A percentile compares a stretch with the other conserved stretches of the same genome.
These are phyloP conservation scores for Epichloe hybrida DNA, from an alignment of 2,329 filamentous ascomycete genomes.

Conservation along the genomic window DNA sequence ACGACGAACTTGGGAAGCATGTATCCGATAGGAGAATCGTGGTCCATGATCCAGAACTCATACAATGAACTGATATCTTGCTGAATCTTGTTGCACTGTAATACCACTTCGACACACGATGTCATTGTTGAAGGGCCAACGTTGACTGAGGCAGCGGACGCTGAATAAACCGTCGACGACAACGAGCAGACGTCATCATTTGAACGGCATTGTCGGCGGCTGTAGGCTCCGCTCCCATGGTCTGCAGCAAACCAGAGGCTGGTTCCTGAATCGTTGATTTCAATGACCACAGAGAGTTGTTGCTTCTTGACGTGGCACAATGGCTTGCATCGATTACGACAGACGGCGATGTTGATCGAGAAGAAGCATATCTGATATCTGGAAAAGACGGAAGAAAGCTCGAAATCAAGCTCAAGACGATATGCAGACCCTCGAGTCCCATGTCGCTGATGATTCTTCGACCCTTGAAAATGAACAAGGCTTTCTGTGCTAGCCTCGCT, in stretches of 20 bases:
- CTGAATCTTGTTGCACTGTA: constrained; percentile 14
- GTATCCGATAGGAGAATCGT: constrained; percentile 12
- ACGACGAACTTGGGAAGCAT: constrained; percentile 12
- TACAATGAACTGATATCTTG: constrained; percentile 9
- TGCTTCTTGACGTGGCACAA: not conserved
- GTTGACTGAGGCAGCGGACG: not conserved
- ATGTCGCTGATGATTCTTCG: not conserved
- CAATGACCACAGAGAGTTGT: not conserved
- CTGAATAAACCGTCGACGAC: not conserved
- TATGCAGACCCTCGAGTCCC: not conserved
- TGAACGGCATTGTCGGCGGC: not conserved
- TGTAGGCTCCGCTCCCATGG: not conserved
- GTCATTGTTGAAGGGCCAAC: not conserved
- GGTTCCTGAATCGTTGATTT: not conserved
- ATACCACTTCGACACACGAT: constrained; percentile 11
- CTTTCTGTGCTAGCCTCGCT: not conserved
- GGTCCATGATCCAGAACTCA: constrained; percentile 12
- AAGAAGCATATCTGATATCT: not conserved
- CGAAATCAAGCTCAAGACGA: not conserved
- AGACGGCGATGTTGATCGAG: not conserved
- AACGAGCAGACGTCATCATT: not conserved
- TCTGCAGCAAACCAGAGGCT: not conserved
- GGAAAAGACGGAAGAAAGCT: not conserved
- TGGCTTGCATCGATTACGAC: not conserved
- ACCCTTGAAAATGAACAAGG: not conserved